phyloP scores from a whole-genome alignment of 495 filamentous ascomycete genomes.

The Parathielavia appendiculata region DNA sequence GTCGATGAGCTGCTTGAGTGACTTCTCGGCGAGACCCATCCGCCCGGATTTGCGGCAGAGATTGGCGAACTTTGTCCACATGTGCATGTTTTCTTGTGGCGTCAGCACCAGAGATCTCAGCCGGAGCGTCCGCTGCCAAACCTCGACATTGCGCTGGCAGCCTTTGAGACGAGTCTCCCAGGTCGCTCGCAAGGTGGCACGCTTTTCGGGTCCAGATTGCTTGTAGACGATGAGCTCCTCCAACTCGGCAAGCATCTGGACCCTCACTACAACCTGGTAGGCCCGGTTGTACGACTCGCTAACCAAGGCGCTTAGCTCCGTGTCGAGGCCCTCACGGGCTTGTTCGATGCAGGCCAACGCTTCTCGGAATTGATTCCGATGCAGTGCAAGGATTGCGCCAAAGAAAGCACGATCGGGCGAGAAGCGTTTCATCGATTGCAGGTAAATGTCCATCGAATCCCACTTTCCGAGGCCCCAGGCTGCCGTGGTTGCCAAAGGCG shows the following conservation, averaged over 20 bases:
- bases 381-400: constrained; percentile 85
- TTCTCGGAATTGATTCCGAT: constrained; percentile 90
- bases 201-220: constrained; percentile 81
- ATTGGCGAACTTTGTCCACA: constrained; percentile 99
- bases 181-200: constrained; percentile 82
- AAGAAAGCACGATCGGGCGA: constrained; percentile 97
- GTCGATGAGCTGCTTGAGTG: constrained; percentile 66
- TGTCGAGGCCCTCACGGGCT: constrained; percentile 88
- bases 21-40: constrained; percentile 93
- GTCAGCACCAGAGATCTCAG: constrained; percentile 86
- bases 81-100: constrained; percentile 88
- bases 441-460: constrained; percentile 95
- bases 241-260: constrained; percentile 97
- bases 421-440: constrained; percentile 85
- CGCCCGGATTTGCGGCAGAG: constrained; percentile 92
- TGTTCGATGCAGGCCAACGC: constrained; percentile 80
- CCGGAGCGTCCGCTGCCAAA: constrained; percentile 97
- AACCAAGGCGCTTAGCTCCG: constrained; percentile 87
- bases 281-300: constrained; percentile 96
- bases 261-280: constrained; percentile 90
- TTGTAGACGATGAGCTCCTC: constrained; percentile 98
- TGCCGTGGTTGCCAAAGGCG: constrained; percentile 86
- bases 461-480: constrained; percentile 97
- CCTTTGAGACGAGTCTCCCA: constrained; percentile 94
- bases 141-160: constrained; percentile 94